These are phyloP conservation scores for Sanguinoderma infundibulare DNA, from an alignment of 1,284 basidiomycete genomes.

Conservation along the genomic window DNA sequence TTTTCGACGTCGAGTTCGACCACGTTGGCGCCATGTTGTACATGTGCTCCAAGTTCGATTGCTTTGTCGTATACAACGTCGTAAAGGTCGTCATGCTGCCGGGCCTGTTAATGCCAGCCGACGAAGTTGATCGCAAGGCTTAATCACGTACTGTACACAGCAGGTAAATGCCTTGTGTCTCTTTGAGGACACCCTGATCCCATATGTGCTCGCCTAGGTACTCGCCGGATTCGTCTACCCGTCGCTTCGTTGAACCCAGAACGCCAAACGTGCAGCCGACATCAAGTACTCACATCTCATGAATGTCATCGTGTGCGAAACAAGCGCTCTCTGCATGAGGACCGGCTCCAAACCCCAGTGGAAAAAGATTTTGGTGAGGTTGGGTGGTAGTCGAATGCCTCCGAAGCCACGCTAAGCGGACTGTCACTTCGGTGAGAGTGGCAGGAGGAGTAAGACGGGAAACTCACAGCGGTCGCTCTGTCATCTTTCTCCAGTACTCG, in stretches of 20 bases:
- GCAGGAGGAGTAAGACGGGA: constrained; percentile 3
- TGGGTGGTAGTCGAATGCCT: constrained; percentile 55
- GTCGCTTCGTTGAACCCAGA: neutral
- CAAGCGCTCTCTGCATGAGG: constrained; percentile 39
- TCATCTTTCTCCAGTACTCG: constrained; percentile 42
- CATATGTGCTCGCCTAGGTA: constrained; percentile 53
- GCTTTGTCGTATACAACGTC: constrained; percentile 49
- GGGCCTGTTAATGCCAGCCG: neutral
- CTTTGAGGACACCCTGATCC: constrained; percentile 55
- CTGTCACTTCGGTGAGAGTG: neutral
- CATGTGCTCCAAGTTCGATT: constrained; percentile 33
- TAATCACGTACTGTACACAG: constrained; percentile 47
- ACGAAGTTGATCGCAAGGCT: constrained; percentile 26
- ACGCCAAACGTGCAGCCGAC: neutral
- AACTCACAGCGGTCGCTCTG: constrained; percentile 46
- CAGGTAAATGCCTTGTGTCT: constrained; percentile 57
- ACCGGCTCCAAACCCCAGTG: constrained; percentile 55
- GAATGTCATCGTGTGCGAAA: constrained; percentile 44
- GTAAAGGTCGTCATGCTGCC: constrained; percentile 46
- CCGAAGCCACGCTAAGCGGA: constrained; percentile 30
- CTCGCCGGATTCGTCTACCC: constrained; percentile 42
- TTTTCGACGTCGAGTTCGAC: constrained; percentile 23
- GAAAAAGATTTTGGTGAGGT: constrained; percentile 56
- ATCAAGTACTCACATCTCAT: constrained; percentile 37
- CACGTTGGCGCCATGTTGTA: constrained; percentile 25